A percentile compares a stretch with the other conserved stretches of the same genome.
Evolutionary conservation across 805 yeast species (phyloP).

Genomic region (Maudiozyma saulgeensis): DNA sequence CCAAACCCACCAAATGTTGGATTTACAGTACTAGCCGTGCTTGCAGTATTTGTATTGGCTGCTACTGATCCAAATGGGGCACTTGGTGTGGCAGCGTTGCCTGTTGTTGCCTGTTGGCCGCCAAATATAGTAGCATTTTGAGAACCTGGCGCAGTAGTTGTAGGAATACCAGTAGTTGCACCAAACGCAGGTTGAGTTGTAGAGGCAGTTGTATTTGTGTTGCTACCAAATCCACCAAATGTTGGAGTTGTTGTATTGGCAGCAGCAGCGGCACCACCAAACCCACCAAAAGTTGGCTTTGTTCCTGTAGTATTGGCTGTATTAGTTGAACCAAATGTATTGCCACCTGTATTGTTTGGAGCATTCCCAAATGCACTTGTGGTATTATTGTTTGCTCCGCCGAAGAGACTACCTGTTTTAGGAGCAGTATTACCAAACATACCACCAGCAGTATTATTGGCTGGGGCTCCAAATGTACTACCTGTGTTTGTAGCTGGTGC

Average conservation of each 20-base stretch:
- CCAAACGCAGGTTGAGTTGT: constrained; percentile 2
- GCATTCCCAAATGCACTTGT: background rate
- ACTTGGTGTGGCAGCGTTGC: background rate
- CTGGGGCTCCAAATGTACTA: background rate
- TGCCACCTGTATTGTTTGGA: background rate
- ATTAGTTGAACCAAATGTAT: constrained; percentile 7
- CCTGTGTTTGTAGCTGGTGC: too few species aligned
- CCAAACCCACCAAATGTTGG: constrained; percentile 10
- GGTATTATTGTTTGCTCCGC: background rate
- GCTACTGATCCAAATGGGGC: background rate
- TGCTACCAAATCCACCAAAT: constrained; percentile 2
- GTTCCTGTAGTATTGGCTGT: constrained; percentile 3
- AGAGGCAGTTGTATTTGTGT: background rate
- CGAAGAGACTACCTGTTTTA: background rate
- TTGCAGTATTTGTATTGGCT: constrained; percentile 3
- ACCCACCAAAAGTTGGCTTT: background rate
- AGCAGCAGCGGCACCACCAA: background rate
- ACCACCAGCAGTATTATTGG: background rate
- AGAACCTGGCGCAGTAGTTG: background rate
- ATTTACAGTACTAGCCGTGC: background rate
- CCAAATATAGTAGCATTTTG: background rate
- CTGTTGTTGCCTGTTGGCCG: too few species aligned
- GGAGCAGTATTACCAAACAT: constrained; percentile 10
- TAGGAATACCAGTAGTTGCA: constrained; percentile 1
- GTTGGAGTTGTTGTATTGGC: constrained; percentile 7